A percentile compares a stretch with the other conserved stretches of the same genome.
These are phyloP conservation scores for Sporisorium sorghi DNA, from an alignment of 1,284 basidiomycete genomes.

Conservation along the genomic window DNA sequence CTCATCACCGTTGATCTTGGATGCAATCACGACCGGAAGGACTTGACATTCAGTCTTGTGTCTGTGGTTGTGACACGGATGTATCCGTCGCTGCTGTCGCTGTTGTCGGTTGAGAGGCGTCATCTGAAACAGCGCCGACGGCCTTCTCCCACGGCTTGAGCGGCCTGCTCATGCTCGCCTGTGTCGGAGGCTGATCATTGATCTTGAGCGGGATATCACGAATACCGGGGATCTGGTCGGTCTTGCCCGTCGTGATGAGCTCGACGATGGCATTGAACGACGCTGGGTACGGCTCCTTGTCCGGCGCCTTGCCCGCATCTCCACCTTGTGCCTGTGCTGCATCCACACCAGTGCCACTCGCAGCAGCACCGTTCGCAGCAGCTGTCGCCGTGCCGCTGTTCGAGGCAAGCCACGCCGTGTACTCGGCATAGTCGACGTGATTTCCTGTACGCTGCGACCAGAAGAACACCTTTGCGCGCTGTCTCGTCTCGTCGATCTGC, in stretches of 20 bases:
- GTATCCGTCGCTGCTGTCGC: not conserved
- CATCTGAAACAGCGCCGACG: constrained; percentile 4
- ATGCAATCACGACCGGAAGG: not conserved
- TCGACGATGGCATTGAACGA: constrained; percentile 67
- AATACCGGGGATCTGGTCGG: constrained; percentile 65
- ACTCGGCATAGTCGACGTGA: constrained; percentile 43
- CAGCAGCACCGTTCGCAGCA: not conserved
- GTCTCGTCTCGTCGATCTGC: constrained; percentile 48
- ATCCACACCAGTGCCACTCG: too few relatives aligned
- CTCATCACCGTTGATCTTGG: too few relatives aligned
- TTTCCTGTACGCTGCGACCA: constrained; percentile 43
- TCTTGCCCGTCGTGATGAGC: constrained; percentile 65
- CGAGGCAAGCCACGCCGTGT: constrained; percentile 32
- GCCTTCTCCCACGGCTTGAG: constrained; percentile 64
- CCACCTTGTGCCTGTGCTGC: not conserved
- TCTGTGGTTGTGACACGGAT: not conserved
- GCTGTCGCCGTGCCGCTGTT: constrained; percentile 10
- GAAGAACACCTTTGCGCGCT: constrained; percentile 53
- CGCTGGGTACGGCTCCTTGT: constrained; percentile 59
- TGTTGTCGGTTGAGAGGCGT: constrained; percentile 2
- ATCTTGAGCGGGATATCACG: constrained; percentile 66
- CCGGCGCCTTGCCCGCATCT: constrained; percentile 5
- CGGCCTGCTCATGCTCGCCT: constrained; percentile 49
- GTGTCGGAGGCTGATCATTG: constrained; percentile 57
- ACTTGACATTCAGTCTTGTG: not conserved